Base-by-base conservation (phyloP, 345 rosid species). In the Camelina sativa region DNA sequence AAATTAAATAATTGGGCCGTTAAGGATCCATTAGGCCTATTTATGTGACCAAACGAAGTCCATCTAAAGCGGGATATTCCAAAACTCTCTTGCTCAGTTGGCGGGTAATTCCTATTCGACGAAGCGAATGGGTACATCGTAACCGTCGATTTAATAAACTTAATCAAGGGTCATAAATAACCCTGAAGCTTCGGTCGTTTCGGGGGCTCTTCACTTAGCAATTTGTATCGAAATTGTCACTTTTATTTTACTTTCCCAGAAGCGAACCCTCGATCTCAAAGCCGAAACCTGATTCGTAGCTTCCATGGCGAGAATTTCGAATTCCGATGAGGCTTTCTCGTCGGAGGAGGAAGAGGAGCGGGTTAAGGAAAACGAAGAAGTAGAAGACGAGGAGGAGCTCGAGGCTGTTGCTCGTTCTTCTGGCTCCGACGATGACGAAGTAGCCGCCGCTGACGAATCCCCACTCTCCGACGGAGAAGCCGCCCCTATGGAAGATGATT, bases 391-490 rank as follows among this genome's bases (percentile, higher is more conserved):
- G 65, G 96, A 94, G 79, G 99, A 95, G 84, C 80, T 95, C 12
- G 91, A 92, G 80, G 93, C 97, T 63, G 98, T 90, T 19, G 96
- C 91, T 78, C 97, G 96, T 65, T 82, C 96, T 19, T 93, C 86
- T 12, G 91, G 74, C 43, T 89, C 97, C 55, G 86, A 79, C 5
- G 89, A 87, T 4, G 95, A 84, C 9, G 67, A 63, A 44, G 19
- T 44, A 9, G 77, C 75, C 15, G 61, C 71, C n/a, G 72, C 43
- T 11, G 43, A 57, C 19, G 69, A 44, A 34, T 44, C 75, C 1
- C 65, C 43, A 7, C 34, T 25, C 57, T 71, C 77, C 0, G 96
- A 87, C 46, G 92, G 84, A 0, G 91, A 90, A 5, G 61, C 25
- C 4, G 74, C 23, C 7, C 77, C 66, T 13, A 5, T 68, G 1